Evolutionary conservation across 2,329 filamentous ascomycete species (phyloP), one percentile per base, ranked within the genome.

Genomic region (Corynespora cassiicola): DNA sequence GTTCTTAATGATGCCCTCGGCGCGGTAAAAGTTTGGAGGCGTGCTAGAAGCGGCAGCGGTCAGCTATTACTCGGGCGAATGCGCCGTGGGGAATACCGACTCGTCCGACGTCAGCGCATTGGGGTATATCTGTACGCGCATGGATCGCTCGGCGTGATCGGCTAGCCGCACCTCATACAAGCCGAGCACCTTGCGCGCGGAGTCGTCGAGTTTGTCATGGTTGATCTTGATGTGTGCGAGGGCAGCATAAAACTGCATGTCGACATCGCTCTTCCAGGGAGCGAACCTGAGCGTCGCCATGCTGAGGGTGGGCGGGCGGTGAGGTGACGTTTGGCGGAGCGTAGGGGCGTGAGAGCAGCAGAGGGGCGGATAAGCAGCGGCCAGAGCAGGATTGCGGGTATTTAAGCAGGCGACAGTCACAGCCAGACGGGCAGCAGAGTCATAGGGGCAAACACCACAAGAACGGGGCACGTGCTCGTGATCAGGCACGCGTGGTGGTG

Each of bases 121-220:
- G 25, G 88, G 90, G 45, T 91, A 82, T 43, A 99, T 85, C 70
- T 96, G 91, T 82, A 97, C 90, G 63, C 86, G 88, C 67, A 88
- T 89, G 53, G 88, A 94, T 37, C 86, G 79, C 54, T 87, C 85
- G 0, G 88, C 83, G 24, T 84, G 73, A 54, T 89, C 86, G 26
- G 77, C 76, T 8, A 84, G 76, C 27, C 87, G 86, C 52, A 94
- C 84, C 70, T 96, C 90, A 67, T 99, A 99, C 27, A 96, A 73
- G 4, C 94, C 94, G 19, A 95, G 78, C 3, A 97, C 80, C 44
- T 86, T 85, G 28, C 92, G 87, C 16, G 90, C 88, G 7, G 91
- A 95, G 69, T 95, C 92, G 73, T 96, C 88, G 34, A 99, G 88
- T 72, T 91, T 96, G 74, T 96, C 94, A 79, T 95, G 86, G 68